phyloP scores from a whole-genome alignment of 2,329 filamentous ascomycete species.

The Zymoseptoria ardabiliae region DNA sequence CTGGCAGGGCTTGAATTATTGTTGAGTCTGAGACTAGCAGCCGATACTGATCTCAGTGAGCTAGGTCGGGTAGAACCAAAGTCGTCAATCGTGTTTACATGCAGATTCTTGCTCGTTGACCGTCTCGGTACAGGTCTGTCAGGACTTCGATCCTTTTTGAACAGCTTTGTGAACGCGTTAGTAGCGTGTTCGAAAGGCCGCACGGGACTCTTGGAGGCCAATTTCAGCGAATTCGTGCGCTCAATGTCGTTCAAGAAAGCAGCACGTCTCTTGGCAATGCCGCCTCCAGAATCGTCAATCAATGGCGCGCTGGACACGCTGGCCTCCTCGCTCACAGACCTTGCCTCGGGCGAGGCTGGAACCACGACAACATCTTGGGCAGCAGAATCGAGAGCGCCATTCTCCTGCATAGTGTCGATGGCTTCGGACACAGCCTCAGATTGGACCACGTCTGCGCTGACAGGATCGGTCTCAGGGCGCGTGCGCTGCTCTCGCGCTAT shows the following conservation, averaged over 20 bases:
- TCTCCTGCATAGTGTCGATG: background rate
- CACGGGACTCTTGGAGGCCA: constrained; percentile 28
- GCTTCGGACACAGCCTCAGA: background rate
- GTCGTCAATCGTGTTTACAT: background rate
- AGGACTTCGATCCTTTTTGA: constrained; percentile 24
- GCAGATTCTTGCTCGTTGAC: constrained; percentile 4
- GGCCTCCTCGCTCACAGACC: background rate
- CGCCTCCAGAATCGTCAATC: constrained; percentile 5
- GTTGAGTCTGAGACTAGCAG: constrained; percentile 4
- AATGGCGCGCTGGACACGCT: constrained; percentile 2
- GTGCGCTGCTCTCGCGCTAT: background rate
- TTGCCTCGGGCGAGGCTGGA: background rate
- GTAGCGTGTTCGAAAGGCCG: constrained; percentile 34
- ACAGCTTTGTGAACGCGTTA: constrained; percentile 32
- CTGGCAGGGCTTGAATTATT: constrained; percentile 1
- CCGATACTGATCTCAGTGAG: constrained; percentile 7
- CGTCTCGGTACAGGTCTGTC: constrained; percentile 13
- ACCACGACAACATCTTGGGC: background rate
- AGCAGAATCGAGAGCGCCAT: background rate
- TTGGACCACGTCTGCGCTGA: background rate
- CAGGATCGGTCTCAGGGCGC: background rate
- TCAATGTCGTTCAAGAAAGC: constrained; percentile 26
- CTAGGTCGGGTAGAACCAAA: constrained; percentile 3
- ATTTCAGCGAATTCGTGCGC: constrained; percentile 23
- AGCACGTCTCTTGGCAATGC: constrained; percentile 23